phyloP scores from a whole-genome alignment of 192 early-diverging fungal genomes.

The Kappamyces sp. region DNA sequence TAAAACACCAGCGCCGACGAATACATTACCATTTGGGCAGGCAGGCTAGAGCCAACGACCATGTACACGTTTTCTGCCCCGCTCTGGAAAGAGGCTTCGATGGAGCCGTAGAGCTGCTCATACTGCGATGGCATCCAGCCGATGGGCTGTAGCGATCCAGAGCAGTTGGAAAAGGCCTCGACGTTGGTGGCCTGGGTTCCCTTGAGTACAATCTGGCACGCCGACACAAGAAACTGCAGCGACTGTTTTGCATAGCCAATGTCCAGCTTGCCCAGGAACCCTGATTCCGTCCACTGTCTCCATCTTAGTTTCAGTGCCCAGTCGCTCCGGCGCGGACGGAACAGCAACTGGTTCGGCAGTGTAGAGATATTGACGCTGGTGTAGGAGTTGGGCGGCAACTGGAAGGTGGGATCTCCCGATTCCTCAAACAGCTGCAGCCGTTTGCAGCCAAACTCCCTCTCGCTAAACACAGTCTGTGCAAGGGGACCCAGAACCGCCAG shows the following conservation, averaged over 20 bases:
- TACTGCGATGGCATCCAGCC: no score
- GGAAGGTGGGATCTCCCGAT: slow-evolving; percentile 21
- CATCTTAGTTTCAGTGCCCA: slow-evolving; percentile 15
- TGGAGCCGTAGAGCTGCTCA: background rate
- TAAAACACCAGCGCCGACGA: slow-evolving; percentile 12
- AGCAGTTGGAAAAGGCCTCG: no score
- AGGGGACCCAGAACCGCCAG: background rate
- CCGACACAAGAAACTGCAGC: background rate
- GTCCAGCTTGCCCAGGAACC: slow-evolving; percentile 1
- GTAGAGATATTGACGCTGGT: slow-evolving; percentile 16
- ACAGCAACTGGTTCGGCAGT: slow-evolving; percentile 17
- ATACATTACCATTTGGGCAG: slow-evolving; percentile 4
- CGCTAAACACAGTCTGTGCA: slow-evolving; percentile 12
- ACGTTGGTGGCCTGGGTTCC: background rate
- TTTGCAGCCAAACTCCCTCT: slow-evolving; percentile 15
- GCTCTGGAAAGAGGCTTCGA: slow-evolving; percentile 4
- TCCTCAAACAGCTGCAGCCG: slow-evolving; percentile 8
- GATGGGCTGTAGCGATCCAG: no score
- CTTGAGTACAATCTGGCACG: slow-evolving; percentile 10
- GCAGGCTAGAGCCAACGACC: background rate
- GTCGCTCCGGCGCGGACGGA: slow-evolving; percentile 14
- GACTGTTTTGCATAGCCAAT: slow-evolving; percentile 5
- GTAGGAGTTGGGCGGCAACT: slow-evolving; percentile 5
- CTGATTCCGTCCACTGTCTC: slow-evolving; percentile 14
- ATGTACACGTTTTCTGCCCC: slow-evolving; percentile 1